Conservation (phyloP, 306 rosid genomes). For the Ammopiptanthus mongolicus region DNA sequence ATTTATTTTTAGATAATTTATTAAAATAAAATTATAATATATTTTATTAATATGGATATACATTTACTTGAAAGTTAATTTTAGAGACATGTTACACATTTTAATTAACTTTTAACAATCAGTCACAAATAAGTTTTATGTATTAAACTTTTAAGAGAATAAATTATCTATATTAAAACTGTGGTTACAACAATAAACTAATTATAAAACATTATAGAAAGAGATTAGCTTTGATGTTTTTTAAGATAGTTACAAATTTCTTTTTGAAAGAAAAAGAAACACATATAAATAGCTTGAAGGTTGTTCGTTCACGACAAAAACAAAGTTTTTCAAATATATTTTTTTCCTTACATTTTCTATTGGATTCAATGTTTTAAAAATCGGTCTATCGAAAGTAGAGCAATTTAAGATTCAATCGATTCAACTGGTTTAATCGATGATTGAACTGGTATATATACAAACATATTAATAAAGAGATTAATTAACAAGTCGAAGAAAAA, state of each 20-base stretch:
- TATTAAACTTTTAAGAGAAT: neutral
- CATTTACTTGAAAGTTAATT: neutral
- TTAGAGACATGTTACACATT: neutral
- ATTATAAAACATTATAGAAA: no score
- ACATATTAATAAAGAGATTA: no score
- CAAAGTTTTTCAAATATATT: neutral
- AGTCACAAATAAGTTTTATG: neutral
- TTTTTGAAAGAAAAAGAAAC: neutral
- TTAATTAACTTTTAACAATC: neutral
- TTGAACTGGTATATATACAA: no score
- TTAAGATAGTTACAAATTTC: no score
- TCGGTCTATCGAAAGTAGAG: no score
- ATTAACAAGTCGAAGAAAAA: no score
- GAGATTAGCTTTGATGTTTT: no score
- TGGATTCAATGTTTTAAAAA: neutral
- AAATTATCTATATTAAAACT: neutral
- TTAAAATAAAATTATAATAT: no score
- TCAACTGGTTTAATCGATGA: no score
- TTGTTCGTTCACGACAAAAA: neutral
- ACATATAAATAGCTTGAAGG: neutral
- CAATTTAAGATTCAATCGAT: no score
- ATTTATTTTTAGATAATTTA: no score
- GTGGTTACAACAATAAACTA: neutral
- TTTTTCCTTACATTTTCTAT: neutral
- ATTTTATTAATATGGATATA: no score